Evolutionary conservation across 257 asterid species (phyloP), one percentile per base, ranked within the genome.

Genomic region (Capsicum chinense): DNA sequence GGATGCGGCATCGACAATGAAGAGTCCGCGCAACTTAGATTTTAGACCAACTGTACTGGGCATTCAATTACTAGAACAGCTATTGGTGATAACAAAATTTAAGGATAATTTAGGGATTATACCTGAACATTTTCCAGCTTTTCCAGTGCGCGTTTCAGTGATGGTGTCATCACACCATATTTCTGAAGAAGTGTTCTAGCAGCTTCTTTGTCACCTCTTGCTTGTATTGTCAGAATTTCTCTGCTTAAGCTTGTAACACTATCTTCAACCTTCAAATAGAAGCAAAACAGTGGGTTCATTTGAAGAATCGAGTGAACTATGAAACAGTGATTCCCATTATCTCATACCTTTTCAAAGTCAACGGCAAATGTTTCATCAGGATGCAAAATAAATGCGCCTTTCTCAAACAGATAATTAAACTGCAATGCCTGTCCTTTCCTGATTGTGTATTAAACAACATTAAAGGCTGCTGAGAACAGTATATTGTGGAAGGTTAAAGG

Each of bases 391-490:
- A 96, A 91, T 83, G 97, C 97, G 1, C 97, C 98, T 84, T 92
- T 93, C 83, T 93, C 96, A 33, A 96, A 89, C 87, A 96, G 85
- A 85, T 93, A 96, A 57, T 94, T 94, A 68, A 96, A 96, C 92
- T 94, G 98, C 92, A 96, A 89, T 13, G 99, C 99, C 84, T 94
- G 98, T 66, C 99, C 99, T 90, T 92, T 96, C 89, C 99, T 96
- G 88, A 66, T 85, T 71, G 87, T n/a, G 48, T 84, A 66, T 16
- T 21, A 56, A 84, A 82, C 57, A 84, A 82, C 57, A 26, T 54
- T 26, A 21, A 50, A 52, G 12, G 54, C 12, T 26, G 13, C 33
- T 79, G 56, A 63, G 64, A 78, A 15, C 42, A 82, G 33, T 37
- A 56, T 10, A 63, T 50, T 14, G 39, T 9, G 39, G 42, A 17